Evolutionary conservation across 495 filamentous ascomycete species (phyloP).

Genomic region (Neurospora sublineolata): DNA sequence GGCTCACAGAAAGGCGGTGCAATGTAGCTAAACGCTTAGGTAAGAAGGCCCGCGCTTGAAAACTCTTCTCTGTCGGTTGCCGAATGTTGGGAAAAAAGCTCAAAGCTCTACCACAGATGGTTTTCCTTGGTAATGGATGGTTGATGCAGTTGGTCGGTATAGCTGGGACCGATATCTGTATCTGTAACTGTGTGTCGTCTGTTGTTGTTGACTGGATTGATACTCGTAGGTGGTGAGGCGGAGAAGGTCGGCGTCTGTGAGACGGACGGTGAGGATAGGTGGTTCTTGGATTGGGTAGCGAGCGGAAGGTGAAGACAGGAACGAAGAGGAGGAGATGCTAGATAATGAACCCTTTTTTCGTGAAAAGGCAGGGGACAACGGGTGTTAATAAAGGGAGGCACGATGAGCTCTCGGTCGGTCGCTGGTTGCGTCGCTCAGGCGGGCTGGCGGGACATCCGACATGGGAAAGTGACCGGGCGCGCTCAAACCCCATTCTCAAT

Average conservation of each 20-base stretch:
- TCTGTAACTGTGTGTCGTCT: neutral
- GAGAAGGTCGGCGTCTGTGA: neutral
- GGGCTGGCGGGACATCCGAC: conserved; percentile 3
- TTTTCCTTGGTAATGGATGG: neutral
- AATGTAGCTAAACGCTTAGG: neutral
- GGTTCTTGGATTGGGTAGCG: neutral
- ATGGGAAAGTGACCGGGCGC: conserved; percentile 21
- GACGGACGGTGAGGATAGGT: neutral
- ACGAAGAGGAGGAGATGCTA: neutral
- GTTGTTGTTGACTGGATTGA: neutral
- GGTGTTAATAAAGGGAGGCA: conserved; percentile 8
- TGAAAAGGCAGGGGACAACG: conserved; percentile 3
- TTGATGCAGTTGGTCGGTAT: neutral
- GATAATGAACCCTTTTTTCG: neutral
- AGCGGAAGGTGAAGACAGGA: neutral
- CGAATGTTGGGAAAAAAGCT: neutral
- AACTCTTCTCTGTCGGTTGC: neutral
- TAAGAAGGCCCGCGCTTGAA: neutral
- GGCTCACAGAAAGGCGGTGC: neutral
- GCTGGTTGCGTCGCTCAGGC: neutral
- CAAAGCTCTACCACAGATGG: neutral
- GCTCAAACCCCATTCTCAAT: conserved; percentile 20
- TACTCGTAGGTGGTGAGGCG: neutral
- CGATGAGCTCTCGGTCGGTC: conserved; percentile 4
- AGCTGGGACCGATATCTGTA: neutral